phyloP scores from a whole-genome alignment of 257 asterid genomes.

The Thymus mandschuricus region DNA sequence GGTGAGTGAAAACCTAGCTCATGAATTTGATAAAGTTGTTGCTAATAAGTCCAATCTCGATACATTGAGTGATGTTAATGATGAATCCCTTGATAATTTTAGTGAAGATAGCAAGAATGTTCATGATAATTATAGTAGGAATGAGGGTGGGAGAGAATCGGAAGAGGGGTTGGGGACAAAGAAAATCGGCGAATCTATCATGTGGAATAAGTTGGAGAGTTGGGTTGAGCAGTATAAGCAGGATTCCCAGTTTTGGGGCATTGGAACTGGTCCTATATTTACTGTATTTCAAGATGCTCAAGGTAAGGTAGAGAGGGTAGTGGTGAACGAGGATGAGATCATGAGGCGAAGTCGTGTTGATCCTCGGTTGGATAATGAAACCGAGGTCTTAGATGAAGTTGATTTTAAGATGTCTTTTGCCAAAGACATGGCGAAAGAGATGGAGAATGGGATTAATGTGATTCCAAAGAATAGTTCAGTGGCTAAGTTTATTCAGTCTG shows the following conservation, averaged over 20 bases:
- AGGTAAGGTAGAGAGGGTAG: conserved; percentile 71
- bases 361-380: conserved; percentile 39
- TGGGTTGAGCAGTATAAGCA: conserved; percentile 87
- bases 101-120: conserved; percentile 27
- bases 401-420: conserved; percentile 65
- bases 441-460: conserved; percentile 63
- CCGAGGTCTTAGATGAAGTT: conserved; percentile 49
- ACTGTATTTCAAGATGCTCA: conserved; percentile 60
- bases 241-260: conserved; percentile 82
- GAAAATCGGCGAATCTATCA: conserved; percentile 52
- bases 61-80: conserved; percentile 30
- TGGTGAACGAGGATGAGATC: conserved; percentile 83
- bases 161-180: conserved; percentile 40
- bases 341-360: conserved; percentile 56
- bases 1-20: conserved; percentile 54
- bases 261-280: conserved; percentile 77
- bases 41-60: conserved; percentile 29
- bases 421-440: conserved; percentile 66
- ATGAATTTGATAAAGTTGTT: conserved; percentile 34
- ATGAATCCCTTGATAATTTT: conserved; percentile 29
- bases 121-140: conserved; percentile 25
- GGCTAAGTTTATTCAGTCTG: conserved; percentile 55
- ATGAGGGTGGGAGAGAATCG: conserved; percentile 28
- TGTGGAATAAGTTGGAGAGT: conserved; percentile 71
- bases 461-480: conserved; percentile 67